These are phyloP conservation scores for Monilinia vaccinii-corymbosi DNA, from an alignment of 2,329 filamentous ascomycete species.

Conservation along the genomic window DNA sequence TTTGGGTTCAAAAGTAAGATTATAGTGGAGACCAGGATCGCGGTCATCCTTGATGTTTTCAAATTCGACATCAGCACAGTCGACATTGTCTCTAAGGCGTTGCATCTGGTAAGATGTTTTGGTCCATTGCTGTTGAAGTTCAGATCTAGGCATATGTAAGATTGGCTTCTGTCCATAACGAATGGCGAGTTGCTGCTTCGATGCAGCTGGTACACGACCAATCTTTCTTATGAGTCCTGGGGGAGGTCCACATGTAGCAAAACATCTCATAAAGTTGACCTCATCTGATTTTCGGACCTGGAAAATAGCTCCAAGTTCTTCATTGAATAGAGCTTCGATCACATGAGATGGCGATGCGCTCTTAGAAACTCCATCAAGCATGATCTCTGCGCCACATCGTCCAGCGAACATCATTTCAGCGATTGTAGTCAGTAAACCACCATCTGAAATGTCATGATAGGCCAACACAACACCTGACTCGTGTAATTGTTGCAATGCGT, in stretches of 20 bases:
- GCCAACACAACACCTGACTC: slow-evolving; percentile 70
- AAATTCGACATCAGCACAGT: slow-evolving; percentile 78
- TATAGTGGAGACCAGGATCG: slow-evolving; percentile 79
- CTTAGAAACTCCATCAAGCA: slow-evolving; percentile 64
- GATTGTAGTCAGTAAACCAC: slow-evolving; percentile 81
- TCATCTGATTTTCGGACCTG: slow-evolving; percentile 82
- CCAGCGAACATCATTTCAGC: slow-evolving; percentile 99
- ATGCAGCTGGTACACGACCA: slow-evolving; percentile 59
- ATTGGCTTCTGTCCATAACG: slow-evolving; percentile 61
- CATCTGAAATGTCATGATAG: slow-evolving; percentile 91
- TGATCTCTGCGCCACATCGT: slow-evolving; percentile 76
- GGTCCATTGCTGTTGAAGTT: slow-evolving; percentile 82
- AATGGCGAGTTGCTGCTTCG: slow-evolving; percentile 69
- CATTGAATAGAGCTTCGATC: slow-evolving; percentile 80
- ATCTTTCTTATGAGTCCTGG: slow-evolving; percentile 76
- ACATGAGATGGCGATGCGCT: slow-evolving; percentile 51
- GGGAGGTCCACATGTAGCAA: slow-evolving; percentile 81
- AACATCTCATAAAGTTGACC: slow-evolving; percentile 77
- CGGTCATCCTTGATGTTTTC: slow-evolving; percentile 62
- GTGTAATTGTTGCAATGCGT: slow-evolving; percentile 63
- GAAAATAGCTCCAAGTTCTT: slow-evolving; percentile 93
- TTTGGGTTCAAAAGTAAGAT: slow-evolving; percentile 65
- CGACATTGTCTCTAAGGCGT: slow-evolving; percentile 77
- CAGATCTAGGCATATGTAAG: slow-evolving; percentile 57
- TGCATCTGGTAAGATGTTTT: slow-evolving; percentile 88